Base-by-base conservation (phyloP, 257 asterid genomes). In the Cordia subcordata region DNA sequence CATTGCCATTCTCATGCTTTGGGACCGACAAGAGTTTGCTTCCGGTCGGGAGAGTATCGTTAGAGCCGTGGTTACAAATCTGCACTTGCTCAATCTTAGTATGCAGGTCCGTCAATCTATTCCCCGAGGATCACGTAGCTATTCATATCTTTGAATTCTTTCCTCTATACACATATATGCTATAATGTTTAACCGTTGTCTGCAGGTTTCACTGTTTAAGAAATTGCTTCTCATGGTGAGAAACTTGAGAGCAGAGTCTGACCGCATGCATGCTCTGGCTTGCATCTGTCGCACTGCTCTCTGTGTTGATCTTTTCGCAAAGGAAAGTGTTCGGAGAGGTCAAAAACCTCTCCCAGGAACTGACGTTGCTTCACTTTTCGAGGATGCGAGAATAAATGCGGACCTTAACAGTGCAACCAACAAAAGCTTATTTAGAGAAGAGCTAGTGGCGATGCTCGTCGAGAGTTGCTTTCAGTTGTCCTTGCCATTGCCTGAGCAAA, bases 381-480 rank as follows among this genome's bases (percentile, higher is more conserved):
- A 88, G 71, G 90, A 86, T 72, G 83, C 72, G 21, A 78, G 88
- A 61, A 57, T 88, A 55, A 85, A 79, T 69, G 93, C 80, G 66
- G 96, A 88, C 71, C 95, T 88, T 60, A 81, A 88, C 67, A 79
- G 84, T 74, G 79, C 86, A 64, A 81, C 86, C 14, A 84, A 94
- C 47, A 88, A 86, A 77, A 84, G 87, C 77, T 75, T 88, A 77
- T 88, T 88, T 66, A 80, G 96, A 75, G 96, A 88, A 77, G 96
- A 88, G 77, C 67, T 88, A 69, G 95, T 88, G 27, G 90, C 96
- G 35, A 88, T 84, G 93, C 76, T 88, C 64, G 95, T 88, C 10
- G 96, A 88, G 69, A 88, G 95, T 74, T 88, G 96, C 82, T 88
- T 88, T 75, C 96, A 88, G 83, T 72, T 88, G 75, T 88, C 96